Evolutionary conservation across 257 asterid species (phyloP), one percentile per base, ranked within the genome.

Genomic region (Paulownia fortunei): DNA sequence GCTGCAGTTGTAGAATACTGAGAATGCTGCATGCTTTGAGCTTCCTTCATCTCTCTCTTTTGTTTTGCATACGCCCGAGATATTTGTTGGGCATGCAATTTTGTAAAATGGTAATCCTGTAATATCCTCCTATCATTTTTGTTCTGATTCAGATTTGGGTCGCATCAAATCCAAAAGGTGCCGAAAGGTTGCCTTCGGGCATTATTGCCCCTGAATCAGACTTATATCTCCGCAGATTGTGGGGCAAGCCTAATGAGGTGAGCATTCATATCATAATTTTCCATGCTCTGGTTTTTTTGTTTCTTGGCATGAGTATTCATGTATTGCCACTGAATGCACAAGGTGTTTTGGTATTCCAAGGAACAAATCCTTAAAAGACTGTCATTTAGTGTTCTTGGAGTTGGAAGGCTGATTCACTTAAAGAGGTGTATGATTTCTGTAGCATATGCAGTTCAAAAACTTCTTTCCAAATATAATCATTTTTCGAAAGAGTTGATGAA

Each of bases 191-290:
- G 83, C 96, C 97, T 34, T 84, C 96, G 2, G 85, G 77, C 15
- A 86, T 95, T 8, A 78, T 93, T 68, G 92, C 73, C 34, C 81
- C 93, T 44, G 91, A 90, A 80, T 90, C 98, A 12, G 98, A 95
- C 80, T 83, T 84, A 49, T 83, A 81, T 79, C 86, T 70, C 66
- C 93, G 94, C 37, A 84, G 92, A 76, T 80, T 95, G 71, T 91
- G 94, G 97, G 98, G 98, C 30, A 58, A 79, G 18, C 98, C 99
- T 16, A 84, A 71, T n/a, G 93, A 95, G 81, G 97, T 90, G 70
- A 80, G 88, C 67, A n/a, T 56, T 54, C 44, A 10, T 36, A 36
- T 9, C 49, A 12, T 66, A 41, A 55, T 30, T 6, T 54, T 26
- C 26, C 26, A 19, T 72, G 5, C 16, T 26, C 11, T 6, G 4